Evolutionary conservation across 192 early-diverging fungal species (phyloP), one percentile per base, ranked within the genome.

Genomic region (Funneliformis geosporum): DNA sequence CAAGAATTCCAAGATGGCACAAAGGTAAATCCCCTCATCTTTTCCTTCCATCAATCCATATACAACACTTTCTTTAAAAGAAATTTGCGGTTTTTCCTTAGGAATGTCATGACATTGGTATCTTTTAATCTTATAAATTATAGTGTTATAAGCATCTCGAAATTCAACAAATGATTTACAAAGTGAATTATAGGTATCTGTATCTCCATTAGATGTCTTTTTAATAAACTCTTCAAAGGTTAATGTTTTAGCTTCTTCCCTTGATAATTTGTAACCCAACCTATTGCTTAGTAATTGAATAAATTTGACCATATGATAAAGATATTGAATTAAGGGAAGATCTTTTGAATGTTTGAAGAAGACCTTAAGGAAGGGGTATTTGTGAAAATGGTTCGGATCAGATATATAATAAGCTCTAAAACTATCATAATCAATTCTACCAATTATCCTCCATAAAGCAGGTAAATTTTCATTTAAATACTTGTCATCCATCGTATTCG

Each of bases 191-290:
- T 70, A 74, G 5, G 40, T 50, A 16, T 73, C 68, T 73, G 72
- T n/a, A 2, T 23, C 40, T 76, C 47, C 47, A 27, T 73, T 66
- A 16, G 60, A 47, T 33, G 75, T 39, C 10, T 67, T 7, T 8
- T 80, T 23, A 27, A 80, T 73, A 55, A 80, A 80, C 16, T 65
- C n/a, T 21, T 27, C 33, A 46, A 80, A 80, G 16, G 80, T 66
- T 28, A 65, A 11, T 46, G 27, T 25, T 8, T 50, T 38, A 60
- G 80, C 80, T 21, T 80, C 27, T 2, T 80, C 46, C 28, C 80
- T 79, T 12, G 60, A 77, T 59, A 80, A n/a, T 44, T 60, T 74
- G 50, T 76, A 64, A 11, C 23, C 74, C 8, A 80, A 43, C 27
- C 73, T 46, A 6, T 21, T 43, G 8, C 27, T 9, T n/a, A 80